Evolutionary conservation across 768 basidiomycete genomes (phyloP).

Genomic region (Tremella fuciformis): DNA sequence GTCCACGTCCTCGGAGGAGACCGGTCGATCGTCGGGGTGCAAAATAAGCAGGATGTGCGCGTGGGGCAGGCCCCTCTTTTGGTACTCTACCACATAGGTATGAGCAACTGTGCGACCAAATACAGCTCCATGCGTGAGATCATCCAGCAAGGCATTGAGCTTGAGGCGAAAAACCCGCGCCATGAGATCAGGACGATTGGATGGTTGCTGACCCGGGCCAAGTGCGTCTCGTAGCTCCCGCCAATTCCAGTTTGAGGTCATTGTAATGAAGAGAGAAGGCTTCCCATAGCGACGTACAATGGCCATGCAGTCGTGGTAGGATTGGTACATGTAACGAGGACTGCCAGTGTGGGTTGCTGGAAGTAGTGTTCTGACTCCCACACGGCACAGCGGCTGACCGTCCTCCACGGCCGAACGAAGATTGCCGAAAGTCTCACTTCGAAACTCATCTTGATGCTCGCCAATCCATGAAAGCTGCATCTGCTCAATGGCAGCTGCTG

Average conservation of each 20-base stretch:
- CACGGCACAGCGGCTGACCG: background rate
- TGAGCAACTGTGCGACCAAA: conserved; percentile 56
- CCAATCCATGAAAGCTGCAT: conserved; percentile 50
- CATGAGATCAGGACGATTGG: background rate
- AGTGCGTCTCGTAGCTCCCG: conserved; percentile 15
- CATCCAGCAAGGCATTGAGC: background rate
- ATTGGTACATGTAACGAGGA: conserved; percentile 18
- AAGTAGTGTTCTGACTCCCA: conserved; percentile 8
- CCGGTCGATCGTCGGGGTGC: background rate
- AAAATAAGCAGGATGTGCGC: conserved; percentile 59
- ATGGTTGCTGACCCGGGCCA: background rate
- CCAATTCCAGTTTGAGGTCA: conserved; percentile 29
- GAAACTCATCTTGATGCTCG: background rate
- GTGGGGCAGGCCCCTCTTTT: conserved; percentile 61
- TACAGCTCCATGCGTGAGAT: conserved; percentile 3
- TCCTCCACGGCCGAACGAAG: background rate
- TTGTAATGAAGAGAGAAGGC: conserved; percentile 22
- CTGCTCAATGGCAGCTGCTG: conserved; percentile 57
- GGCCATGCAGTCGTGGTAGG: conserved; percentile 32
- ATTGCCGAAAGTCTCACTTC: background rate
- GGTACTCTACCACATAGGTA: conserved; percentile 62
- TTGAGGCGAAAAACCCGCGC: conserved; percentile 2
- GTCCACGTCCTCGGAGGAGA: background rate
- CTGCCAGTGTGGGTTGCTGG: conserved; percentile 21
- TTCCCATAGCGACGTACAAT: conserved; percentile 20